Evolutionary conservation across 345 rosid species (phyloP).

Genomic region (Salix purpurea): DNA sequence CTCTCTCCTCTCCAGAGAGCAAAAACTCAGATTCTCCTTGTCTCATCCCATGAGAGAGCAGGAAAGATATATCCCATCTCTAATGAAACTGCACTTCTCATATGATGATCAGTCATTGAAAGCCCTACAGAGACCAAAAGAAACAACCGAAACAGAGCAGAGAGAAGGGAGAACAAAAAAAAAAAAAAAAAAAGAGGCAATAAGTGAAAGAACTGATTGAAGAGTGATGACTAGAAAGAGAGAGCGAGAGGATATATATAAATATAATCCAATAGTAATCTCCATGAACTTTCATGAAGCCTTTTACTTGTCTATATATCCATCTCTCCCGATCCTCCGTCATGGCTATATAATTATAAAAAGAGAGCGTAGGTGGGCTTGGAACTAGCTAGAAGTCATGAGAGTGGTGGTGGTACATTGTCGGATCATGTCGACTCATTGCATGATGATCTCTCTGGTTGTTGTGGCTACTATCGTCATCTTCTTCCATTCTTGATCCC

Average conservation of each 20-base stretch:
- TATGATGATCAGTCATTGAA: constrained; percentile 21
- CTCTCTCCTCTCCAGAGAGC: constrained; percentile 12
- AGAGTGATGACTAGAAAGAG: not conserved
- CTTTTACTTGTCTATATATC: constrained; percentile 17
- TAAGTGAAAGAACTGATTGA: not conserved
- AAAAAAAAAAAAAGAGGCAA: not conserved
- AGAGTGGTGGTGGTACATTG: constrained; percentile 66
- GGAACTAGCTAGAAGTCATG: constrained; percentile 51
- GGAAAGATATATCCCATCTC: constrained; percentile 20
- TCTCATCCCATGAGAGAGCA: constrained; percentile 33
- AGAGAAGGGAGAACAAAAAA: not conserved
- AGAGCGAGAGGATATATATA: constrained; percentile 4
- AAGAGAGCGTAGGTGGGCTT: no score
- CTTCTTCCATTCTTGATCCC: constrained; percentile 61
- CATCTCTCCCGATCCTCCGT: constrained; percentile 13
- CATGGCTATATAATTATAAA: constrained; percentile 1
- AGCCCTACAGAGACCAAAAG: constrained; percentile 36
- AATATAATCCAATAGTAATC: constrained; percentile 22
- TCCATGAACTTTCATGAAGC: constrained; percentile 20
- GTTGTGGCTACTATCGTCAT: constrained; percentile 45
- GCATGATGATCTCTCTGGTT: constrained; percentile 43
- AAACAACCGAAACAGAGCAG: constrained; percentile 6
- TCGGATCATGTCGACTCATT: constrained; percentile 59
- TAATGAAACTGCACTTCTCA: constrained; percentile 38
- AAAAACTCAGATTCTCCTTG: constrained; percentile 52